These are phyloP conservation scores for Penicillium nucicola DNA, from an alignment of 495 filamentous ascomycete species.

Conservation along the genomic window DNA sequence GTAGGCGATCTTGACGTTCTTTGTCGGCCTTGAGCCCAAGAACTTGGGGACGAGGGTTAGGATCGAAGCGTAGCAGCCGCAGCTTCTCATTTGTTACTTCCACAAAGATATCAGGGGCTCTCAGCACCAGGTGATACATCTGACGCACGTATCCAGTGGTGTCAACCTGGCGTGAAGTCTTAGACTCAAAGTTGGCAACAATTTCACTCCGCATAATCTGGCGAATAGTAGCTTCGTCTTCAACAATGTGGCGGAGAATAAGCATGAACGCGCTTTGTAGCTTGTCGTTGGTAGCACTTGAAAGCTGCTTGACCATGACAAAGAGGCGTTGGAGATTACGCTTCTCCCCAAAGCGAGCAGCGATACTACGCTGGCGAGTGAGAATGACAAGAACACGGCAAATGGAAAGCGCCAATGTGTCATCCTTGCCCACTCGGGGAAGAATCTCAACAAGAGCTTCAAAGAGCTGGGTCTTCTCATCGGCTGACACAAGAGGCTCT, in stretches of 20 bases:
- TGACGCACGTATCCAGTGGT: conserved; percentile 68
- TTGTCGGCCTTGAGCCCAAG: conserved; percentile 58
- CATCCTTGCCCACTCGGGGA: conserved; percentile 82
- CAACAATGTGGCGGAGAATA: conserved; percentile 86
- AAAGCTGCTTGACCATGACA: conserved; percentile 89
- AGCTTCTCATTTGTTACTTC: conserved; percentile 86
- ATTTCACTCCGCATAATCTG: conserved; percentile 95
- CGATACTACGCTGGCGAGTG: conserved; percentile 72
- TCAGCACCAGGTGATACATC: conserved; percentile 77
- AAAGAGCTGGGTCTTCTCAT: conserved; percentile 68
- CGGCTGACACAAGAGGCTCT: conserved; percentile 61
- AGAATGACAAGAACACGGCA: conserved; percentile 86
- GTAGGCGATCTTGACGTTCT: conserved; percentile 25
- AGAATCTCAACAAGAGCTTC: conserved; percentile 75
- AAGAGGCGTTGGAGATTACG: conserved; percentile 86
- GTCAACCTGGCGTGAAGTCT: conserved; percentile 63
- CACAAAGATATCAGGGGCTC: conserved; percentile 83
- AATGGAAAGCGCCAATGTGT: conserved; percentile 77
- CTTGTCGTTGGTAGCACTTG: conserved; percentile 68
- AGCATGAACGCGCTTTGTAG: conserved; percentile 81
- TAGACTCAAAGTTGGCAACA: conserved; percentile 63
- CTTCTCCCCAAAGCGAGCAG: conserved; percentile 75
- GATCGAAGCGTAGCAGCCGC: conserved; percentile 62
- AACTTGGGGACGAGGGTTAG: conserved; percentile 52
- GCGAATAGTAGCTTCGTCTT: conserved; percentile 86